Evolutionary conservation across 768 basidiomycete genomes (phyloP), one percentile per base, ranked within the genome.

Genomic region (Tremella fuciformis): DNA sequence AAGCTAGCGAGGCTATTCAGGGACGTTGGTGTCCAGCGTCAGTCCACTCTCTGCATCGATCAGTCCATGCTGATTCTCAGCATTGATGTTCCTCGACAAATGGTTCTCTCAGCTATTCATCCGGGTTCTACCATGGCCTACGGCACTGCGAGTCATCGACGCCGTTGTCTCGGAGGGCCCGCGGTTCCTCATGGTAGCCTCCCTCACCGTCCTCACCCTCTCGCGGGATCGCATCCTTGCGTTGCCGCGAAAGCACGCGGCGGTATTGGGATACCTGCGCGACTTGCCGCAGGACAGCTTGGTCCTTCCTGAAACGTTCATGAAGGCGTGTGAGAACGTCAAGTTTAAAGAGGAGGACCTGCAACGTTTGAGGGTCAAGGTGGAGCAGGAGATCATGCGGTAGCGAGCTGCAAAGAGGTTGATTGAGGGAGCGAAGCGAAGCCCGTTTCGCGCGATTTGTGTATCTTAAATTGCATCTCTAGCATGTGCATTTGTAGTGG

Each of bases 101-200:
- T 73, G 71, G 71, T 70, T 64, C 38, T 62, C 55, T 40, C 64
- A 65, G 52, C 53, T 73, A 29, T 73, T 70, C 51, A 58, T 70
- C n/a, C 55, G 71, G n/a, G 62, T 60, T 59, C 55, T 73, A 13
- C 71, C 71, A 26, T 73, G 71, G 71, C 71, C 71, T 7, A 73
- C 71, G 0, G 61, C 67, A 13, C 41, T 73, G 29, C 54, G 71
- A 22, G 64, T 70, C 2, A 65, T 70, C 15, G 71, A 73, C 53
- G 69, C 65, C 16, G 65, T 73, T 8, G 67, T 73, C 13, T 62
- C 66, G 2, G 71, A 73, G 50, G 71, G 71, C 70, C 67, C 71
- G 3, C 62, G 71, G 16, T 70, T 69, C 60, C 61, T 73, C 29
- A 59, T 73, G 29, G 53, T 70, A 18, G 60, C 71, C 24, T 64